Evolutionary conservation across 371 early-diverging fungal species (phyloP).

Genomic region (Lichtheimia corymbifera): DNA sequence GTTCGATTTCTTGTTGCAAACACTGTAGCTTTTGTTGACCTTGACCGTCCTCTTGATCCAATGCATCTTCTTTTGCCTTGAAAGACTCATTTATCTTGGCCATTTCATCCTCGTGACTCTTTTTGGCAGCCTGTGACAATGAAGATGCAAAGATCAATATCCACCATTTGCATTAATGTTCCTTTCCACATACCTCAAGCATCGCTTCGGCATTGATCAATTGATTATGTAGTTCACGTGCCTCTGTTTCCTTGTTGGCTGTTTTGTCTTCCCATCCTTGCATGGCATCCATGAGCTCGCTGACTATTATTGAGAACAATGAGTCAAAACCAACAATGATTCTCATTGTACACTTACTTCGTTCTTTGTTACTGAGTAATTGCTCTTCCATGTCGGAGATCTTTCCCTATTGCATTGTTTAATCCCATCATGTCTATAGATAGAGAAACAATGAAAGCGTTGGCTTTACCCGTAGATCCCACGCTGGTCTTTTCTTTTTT

Average conservation of each 20-base stretch:
- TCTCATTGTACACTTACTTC: constrained; percentile 3
- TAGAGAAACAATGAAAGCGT: not conserved
- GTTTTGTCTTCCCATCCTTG: constrained; percentile 55
- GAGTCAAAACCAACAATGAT: not conserved
- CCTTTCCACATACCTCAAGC: constrained; percentile 24
- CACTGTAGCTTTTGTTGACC: constrained; percentile 19
- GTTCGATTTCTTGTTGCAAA: constrained; percentile 27
- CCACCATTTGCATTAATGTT: not conserved
- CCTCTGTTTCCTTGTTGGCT: constrained; percentile 58
- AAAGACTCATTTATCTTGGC: constrained; percentile 39
- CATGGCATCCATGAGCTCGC: constrained; percentile 53
- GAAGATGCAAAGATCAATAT: not conserved
- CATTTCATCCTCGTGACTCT: constrained; percentile 51
- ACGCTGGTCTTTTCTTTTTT: not conserved
- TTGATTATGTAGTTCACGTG: constrained; percentile 47
- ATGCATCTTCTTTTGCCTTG: constrained; percentile 37
- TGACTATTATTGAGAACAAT: constrained; percentile 27
- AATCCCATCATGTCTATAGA: not conserved
- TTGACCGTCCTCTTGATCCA: constrained; percentile 35
- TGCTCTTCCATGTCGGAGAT: constrained; percentile 19
- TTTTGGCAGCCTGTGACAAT: constrained; percentile 22
- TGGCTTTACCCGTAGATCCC: not conserved
- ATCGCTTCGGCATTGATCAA: constrained; percentile 49
- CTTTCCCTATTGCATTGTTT: constrained; percentile 9
- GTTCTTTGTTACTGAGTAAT: constrained; percentile 6